Conservation (phyloP, 768 basidiomycete species). For the Hericium alpestre region DNA sequence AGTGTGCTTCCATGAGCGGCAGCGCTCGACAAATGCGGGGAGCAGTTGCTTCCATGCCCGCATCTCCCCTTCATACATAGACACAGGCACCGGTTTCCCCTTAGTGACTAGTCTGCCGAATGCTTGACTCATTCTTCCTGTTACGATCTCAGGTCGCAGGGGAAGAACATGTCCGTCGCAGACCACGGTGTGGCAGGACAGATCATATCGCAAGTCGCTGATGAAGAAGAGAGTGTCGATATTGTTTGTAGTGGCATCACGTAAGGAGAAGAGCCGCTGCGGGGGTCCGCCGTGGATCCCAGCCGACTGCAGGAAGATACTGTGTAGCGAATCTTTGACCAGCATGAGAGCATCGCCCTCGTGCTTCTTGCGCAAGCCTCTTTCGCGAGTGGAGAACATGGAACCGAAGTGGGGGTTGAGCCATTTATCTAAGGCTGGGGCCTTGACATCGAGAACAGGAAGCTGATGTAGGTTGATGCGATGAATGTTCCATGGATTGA, state of each 20-base stretch:
- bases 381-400: constrained; percentile 25
- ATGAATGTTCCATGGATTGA: constrained; percentile 27
- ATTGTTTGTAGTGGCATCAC: not conserved
- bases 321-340: constrained; percentile 24
- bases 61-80: constrained; percentile 23
- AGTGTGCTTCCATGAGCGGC: constrained; percentile 39
- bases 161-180: constrained; percentile 40
- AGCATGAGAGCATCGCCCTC: constrained; percentile 19
- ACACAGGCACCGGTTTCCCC: constrained; percentile 1
- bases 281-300: constrained; percentile 16
- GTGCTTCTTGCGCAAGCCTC: constrained; percentile 12
- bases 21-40: constrained; percentile 41
- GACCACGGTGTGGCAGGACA: constrained; percentile 38
- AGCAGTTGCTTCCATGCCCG: constrained; percentile 41
- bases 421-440: constrained; percentile 18
- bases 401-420: constrained; percentile 21
- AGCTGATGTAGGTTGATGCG: constrained; percentile 26
- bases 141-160: constrained; percentile 13
- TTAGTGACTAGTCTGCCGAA: constrained; percentile 18
- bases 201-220: constrained; percentile 34
- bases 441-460: constrained; percentile 20
- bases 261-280: not conserved
- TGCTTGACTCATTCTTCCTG: constrained; percentile 16
- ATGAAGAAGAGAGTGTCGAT: constrained; percentile 37
- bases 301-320: constrained; percentile 17